phyloP scores from a whole-genome alignment of 2,329 filamentous ascomycete species.

The Sarocladium kiliense region DNA sequence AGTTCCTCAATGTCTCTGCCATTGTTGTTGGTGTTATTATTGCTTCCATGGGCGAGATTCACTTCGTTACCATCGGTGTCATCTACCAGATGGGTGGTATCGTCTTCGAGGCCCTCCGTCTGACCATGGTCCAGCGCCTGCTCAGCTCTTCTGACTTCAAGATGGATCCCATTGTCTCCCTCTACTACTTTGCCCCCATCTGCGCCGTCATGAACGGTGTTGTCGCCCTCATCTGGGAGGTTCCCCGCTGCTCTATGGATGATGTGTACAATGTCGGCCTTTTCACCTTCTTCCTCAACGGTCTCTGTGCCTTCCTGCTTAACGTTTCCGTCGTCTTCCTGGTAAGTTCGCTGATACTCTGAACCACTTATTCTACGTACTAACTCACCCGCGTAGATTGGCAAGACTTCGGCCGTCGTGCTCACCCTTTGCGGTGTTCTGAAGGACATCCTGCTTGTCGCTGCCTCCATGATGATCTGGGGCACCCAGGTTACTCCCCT shows the following conservation, averaged over 20 bases:
- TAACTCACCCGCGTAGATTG: conserved; percentile 55
- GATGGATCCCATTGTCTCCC: conserved; percentile 84
- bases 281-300: conserved; percentile 69
- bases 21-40: conserved; percentile 95
- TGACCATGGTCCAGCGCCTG: conserved; percentile 79
- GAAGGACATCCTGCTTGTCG: conserved; percentile 81
- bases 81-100: conserved; percentile 75
- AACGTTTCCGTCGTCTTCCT: conserved; percentile 84
- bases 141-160: conserved; percentile 81
- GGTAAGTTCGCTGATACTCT: conserved; percentile 46
- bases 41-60: conserved; percentile 91
- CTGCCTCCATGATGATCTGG: conserved; percentile 77
- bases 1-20: conserved; percentile 86
- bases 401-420: conserved; percentile 80
- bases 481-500: conserved; percentile 67
- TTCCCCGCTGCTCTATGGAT: conserved; percentile 62
- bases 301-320: conserved; percentile 71
- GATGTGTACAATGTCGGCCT: conserved; percentile 72
- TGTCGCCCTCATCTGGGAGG: conserved; percentile 68
- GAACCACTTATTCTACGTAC: conserved; percentile 4
- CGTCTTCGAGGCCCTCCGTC: conserved; percentile 73
- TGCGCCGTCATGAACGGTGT: conserved; percentile 77
- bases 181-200: conserved; percentile 85
- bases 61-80: conserved; percentile 79
- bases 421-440: conserved; percentile 83